These are phyloP conservation scores for Apiospora saccharicola DNA, from an alignment of 2,329 filamentous ascomycete species.

Conservation along the genomic window DNA sequence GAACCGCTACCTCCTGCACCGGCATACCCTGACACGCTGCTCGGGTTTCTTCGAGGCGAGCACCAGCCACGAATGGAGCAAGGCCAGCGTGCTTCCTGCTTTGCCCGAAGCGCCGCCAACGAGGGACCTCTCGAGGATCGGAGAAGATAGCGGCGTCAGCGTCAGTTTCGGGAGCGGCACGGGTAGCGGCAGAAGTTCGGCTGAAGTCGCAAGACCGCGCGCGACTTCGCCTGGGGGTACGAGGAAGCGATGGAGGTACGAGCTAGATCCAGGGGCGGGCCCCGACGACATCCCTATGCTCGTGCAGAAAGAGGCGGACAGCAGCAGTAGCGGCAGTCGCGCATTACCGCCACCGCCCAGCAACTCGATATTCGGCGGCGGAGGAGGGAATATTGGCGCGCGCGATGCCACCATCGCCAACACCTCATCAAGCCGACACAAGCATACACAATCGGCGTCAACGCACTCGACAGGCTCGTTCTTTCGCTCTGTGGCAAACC, in stretches of 20 bases:
- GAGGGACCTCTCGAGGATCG: constrained; percentile 60
- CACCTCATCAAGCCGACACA: constrained; percentile 63
- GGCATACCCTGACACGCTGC: constrained; percentile 85
- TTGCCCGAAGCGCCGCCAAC: constrained; percentile 43
- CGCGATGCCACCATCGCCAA: constrained; percentile 51
- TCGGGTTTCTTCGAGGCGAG: constrained; percentile 94
- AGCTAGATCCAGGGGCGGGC: constrained; percentile 78
- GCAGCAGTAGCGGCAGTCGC: constrained; percentile 31
- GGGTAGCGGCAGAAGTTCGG: constrained; percentile 39
- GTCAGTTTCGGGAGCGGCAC: constrained; percentile 44
- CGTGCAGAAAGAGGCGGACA: constrained; percentile 73
- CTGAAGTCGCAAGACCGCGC: constrained; percentile 45
- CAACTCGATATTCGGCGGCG: constrained; percentile 65
- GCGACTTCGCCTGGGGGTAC: constrained; percentile 47
- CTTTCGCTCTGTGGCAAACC: constrained; percentile 87
- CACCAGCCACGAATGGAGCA: constrained; percentile 80
- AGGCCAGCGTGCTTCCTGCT: constrained; percentile 45
- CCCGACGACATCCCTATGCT: constrained; percentile 86
- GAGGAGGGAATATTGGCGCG: not conserved
- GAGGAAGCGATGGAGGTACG: constrained; percentile 81
- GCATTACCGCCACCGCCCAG: constrained; percentile 34
- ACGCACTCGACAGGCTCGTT: constrained; percentile 62
- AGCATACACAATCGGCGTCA: constrained; percentile 59
- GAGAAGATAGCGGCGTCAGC: constrained; percentile 51
- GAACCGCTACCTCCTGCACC: constrained; percentile 86